Conservation (phyloP, 106 monocot genomes). For the Alisma plantagoaquatica region DNA sequence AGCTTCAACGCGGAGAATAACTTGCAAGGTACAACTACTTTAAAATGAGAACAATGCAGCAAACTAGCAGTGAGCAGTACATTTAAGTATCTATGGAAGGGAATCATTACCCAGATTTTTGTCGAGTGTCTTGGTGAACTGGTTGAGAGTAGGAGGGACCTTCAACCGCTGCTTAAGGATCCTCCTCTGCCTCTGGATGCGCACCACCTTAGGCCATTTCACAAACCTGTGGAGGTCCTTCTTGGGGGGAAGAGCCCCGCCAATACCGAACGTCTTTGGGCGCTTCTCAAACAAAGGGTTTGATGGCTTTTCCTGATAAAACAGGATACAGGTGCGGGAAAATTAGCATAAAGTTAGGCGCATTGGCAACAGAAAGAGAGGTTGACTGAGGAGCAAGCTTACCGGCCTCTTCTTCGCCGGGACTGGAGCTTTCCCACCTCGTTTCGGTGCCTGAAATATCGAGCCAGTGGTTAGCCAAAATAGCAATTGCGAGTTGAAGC, state of each 20-base stretch:
- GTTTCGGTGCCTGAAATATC: conserved; percentile 94
- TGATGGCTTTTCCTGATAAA: conserved; percentile 47
- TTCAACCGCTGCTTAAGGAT: conserved; percentile 92
- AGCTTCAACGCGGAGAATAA: too few relatives aligned
- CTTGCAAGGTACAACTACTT: too few relatives aligned
- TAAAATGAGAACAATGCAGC: too few relatives aligned
- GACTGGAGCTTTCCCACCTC: conserved; percentile 38
- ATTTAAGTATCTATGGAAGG: too few relatives aligned
- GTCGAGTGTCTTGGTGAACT: conserved; percentile 87
- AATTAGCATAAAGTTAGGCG: too few relatives aligned
- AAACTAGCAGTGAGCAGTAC: too few relatives aligned
- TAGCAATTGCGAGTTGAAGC: too few relatives aligned
- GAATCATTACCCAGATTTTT: conserved; percentile 99
- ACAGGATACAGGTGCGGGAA: not conserved
- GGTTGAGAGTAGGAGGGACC: conserved; percentile 86
- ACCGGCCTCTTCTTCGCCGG: conserved; percentile 63
- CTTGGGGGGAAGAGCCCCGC: conserved; percentile 87
- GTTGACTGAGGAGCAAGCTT: not conserved
- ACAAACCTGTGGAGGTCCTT: conserved; percentile 85
- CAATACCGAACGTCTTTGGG: conserved; percentile 92
- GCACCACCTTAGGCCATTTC: conserved; percentile 86
- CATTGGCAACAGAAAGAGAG: too few relatives aligned
- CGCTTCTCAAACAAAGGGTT: conserved; percentile 85
- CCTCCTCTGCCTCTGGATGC: conserved; percentile 89
- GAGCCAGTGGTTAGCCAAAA: too few relatives aligned